Base-by-base conservation (phyloP, 257 asterid genomes). In the Anisodus acutangulus region DNA sequence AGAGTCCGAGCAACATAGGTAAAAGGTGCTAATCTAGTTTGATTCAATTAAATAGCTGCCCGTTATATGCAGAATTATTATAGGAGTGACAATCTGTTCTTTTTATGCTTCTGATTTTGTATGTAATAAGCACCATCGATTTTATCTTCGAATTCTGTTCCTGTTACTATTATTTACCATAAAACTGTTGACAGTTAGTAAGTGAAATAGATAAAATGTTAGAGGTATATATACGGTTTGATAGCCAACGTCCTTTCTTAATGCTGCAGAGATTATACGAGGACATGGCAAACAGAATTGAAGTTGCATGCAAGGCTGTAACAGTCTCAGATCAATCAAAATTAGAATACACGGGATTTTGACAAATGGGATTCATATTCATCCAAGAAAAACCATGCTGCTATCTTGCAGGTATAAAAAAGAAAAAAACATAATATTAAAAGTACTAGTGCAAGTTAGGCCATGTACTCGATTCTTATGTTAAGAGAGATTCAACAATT, bases 211-310 rank as follows among this genome's bases (percentile, higher is more conserved):
- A 13, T n/a, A 43, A 71, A 70, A 74, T 74, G 60, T 41, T 72
- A n/a, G 80, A n/a, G 80, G 41, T 10, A 11, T 47, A 49, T 47
- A 47, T 49, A 6, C 0, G 2, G 45, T 22, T 70, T 49, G 62
- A 74, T 49, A 0, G 13, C 7, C 22, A 49, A 22, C 6, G 3
- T 22, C 41, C 51, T 51, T 84, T 82, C 15, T 4, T n/a, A 55
- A 35, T 47, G 16, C 53, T 86, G 87, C 88, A 94, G 98, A 85
- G 87, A 83, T 70, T 93, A 86, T 94, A 93, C 45, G 88, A 88
- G 70, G 97, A 84, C 37, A 90, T 94, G 97, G 95, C 90, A 87
- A 88, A 70, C 37, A 91, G 88, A 90, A 90, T 94, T 53, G 94
- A 90, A 43, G 83, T 80, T 57, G 94, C 89, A 15, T 79, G 26